Evolutionary conservation across 2,329 filamentous ascomycete species (phyloP).

Genomic region (Eutypella sp.): DNA sequence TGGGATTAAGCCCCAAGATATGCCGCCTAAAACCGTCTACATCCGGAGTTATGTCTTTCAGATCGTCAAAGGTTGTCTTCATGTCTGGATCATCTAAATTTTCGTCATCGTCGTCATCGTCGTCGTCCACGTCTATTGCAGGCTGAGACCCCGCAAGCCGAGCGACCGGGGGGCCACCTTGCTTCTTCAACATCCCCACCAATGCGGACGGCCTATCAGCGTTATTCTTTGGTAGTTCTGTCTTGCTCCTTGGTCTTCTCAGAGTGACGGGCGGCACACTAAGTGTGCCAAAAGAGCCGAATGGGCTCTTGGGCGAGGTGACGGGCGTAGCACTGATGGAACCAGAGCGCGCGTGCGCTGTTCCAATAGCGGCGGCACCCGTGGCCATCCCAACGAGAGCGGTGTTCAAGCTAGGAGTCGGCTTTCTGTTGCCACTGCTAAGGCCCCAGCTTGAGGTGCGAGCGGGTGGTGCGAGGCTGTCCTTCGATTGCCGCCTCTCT

Average conservation of each 20-base stretch:
- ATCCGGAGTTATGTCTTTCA: conserved; percentile 66
- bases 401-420: conserved; percentile 53
- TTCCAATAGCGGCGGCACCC: conserved; percentile 50
- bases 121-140: conserved; percentile 46
- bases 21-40: conserved; percentile 73
- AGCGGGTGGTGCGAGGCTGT: conserved; percentile 47
- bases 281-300: conserved; percentile 29
- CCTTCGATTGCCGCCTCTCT: conserved; percentile 35
- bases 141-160: conserved; percentile 35
- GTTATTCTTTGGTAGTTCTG: conserved; percentile 40
- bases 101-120: conserved; percentile 58
- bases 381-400: conserved; percentile 52
- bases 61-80: conserved; percentile 55
- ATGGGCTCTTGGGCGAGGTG: conserved; percentile 49
- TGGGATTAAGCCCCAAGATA: conserved; percentile 69
- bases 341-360: conserved; percentile 52
- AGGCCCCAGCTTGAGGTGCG: conserved; percentile 46
- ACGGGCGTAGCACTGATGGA: conserved; percentile 54
- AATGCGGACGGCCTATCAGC: conserved; percentile 37
- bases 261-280: conserved; percentile 37
- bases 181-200: conserved; percentile 46
- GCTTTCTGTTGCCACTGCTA: conserved; percentile 41
- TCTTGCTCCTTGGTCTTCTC: conserved; percentile 53
- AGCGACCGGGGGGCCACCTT: conserved; percentile 50
- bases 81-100: conserved; percentile 53